phyloP scores from a whole-genome alignment of 2,329 filamentous ascomycete species.

The Cladophialophora bantiana region DNA sequence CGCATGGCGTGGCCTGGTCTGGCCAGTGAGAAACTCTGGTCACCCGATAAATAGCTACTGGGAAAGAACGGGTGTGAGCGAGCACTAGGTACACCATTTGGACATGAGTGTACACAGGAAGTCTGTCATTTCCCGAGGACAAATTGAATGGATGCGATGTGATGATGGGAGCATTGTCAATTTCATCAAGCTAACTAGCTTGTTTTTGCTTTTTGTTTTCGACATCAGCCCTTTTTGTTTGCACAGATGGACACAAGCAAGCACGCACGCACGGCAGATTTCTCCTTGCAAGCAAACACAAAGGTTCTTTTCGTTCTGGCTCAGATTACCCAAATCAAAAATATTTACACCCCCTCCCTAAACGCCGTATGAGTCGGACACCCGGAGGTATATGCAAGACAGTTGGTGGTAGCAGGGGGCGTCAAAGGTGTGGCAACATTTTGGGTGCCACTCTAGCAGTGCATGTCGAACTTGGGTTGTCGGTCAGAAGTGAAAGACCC shows the following conservation, averaged over 20 bases:
- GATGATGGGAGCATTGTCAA: too few relatives aligned
- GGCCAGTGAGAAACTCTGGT: too few relatives aligned
- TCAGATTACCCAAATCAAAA: neutral
- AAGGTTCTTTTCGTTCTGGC: neutral
- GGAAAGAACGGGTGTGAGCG: too few relatives aligned
- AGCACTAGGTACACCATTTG: too few relatives aligned
- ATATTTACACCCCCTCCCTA: neutral
- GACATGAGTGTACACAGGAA: too few relatives aligned
- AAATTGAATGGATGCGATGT: too few relatives aligned
- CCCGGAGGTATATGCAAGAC: neutral
- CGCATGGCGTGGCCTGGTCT: too few relatives aligned
- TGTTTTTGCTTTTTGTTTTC: neutral
- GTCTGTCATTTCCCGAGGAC: too few relatives aligned
- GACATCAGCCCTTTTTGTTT: neutral
- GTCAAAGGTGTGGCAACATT: neutral
- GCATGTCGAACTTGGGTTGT: constrained; percentile 46
- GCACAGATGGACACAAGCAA: neutral
- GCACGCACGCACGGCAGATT: neutral
- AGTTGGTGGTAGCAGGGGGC: neutral
- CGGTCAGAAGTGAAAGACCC: constrained; percentile 69
- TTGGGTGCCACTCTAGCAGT: constrained; percentile 15
- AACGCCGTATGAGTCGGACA: neutral
- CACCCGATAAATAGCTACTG: too few relatives aligned
- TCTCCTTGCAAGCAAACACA: neutral
- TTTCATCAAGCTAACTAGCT: too few relatives aligned